Evolutionary conservation across 2,329 filamentous ascomycete species (phyloP).

Genomic region (Truncatella angustata): DNA sequence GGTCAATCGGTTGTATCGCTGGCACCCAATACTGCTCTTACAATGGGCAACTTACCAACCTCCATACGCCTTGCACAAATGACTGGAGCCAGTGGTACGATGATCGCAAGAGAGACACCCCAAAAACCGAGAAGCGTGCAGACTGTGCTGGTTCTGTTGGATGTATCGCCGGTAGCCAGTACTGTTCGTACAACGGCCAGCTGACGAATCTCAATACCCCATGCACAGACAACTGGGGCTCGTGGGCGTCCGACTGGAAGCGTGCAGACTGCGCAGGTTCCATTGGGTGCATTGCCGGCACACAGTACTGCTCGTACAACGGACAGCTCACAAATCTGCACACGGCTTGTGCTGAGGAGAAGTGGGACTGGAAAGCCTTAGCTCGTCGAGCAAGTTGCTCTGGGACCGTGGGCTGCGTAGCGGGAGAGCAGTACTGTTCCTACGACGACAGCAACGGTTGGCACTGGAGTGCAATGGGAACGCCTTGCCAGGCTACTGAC

Average conservation of each 20-base stretch:
- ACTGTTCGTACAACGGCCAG: background rate
- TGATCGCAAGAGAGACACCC: background rate
- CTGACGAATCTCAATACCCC: background rate
- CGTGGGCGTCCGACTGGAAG: background rate
- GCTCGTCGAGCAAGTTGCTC: background rate
- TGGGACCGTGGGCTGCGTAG: background rate
- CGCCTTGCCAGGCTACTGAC: background rate
- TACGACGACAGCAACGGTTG: background rate
- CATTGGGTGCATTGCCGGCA: background rate
- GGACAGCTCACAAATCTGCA: background rate
- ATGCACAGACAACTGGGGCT: background rate
- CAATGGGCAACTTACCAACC: background rate
- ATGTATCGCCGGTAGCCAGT: background rate
- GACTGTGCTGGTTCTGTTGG: background rate
- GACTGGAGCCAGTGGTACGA: background rate
- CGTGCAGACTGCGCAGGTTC: background rate
- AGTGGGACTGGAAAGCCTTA: background rate
- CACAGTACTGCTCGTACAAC: background rate
- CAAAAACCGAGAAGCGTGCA: background rate
- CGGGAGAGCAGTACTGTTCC: background rate
- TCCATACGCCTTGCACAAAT: background rate
- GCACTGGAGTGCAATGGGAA: background rate
- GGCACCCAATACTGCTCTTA: constrained; percentile 4
- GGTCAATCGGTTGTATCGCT: background rate
- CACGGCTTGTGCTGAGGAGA: background rate